Evolutionary conservation across 371 early-diverging fungal genomes (phyloP), one percentile per base, ranked within the genome.

Genomic region (Lichtheimia corymbifera): DNA sequence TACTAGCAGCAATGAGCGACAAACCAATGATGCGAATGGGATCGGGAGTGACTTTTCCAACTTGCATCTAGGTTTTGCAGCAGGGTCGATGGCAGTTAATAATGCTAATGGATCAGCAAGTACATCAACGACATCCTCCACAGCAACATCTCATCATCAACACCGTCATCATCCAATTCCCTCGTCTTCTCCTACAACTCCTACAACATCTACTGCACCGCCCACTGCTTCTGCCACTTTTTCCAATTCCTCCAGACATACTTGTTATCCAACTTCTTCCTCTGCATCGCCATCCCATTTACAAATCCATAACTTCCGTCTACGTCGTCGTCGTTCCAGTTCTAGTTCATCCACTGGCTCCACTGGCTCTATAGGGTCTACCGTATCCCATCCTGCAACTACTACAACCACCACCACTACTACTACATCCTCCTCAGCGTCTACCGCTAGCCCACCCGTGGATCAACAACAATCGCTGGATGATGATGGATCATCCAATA

Each of bases 331-430:
- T 41, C 69, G 79, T 17, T 75, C 79, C 14, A 70, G 68, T 25
- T 73, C 79, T n/a, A 71, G 63, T 47, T 60, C 64, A n/a, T 77
- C 78, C 0, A 68, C 61, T 0, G 66, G 69, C n/a, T 71, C 73
- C 18, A 64, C 57, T 1, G 53, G 64, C 5, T 61, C 62, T 17
- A 40, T 55, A 18, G 58, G 53, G 30, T 35, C 35, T 35, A 35
- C 35, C 1, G 35, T 35, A 11, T 35, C 35, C 35, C 35, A 35
- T 35, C 35, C 35, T 11, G 35, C 35, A 6, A 35, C 28, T 28
- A 28, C 35, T 35, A 35, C 35, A 0, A 35, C 35, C 9, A 35
- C 35, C 35, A 35, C 35, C 11, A 35, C 22, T 2, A 35, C 35
- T 2, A 35, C 35, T 35, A 35, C 35, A 35, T 35, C 35, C 35